Conservation (phyloP, 257 asterid genomes). For the Solanum dulcamara region DNA sequence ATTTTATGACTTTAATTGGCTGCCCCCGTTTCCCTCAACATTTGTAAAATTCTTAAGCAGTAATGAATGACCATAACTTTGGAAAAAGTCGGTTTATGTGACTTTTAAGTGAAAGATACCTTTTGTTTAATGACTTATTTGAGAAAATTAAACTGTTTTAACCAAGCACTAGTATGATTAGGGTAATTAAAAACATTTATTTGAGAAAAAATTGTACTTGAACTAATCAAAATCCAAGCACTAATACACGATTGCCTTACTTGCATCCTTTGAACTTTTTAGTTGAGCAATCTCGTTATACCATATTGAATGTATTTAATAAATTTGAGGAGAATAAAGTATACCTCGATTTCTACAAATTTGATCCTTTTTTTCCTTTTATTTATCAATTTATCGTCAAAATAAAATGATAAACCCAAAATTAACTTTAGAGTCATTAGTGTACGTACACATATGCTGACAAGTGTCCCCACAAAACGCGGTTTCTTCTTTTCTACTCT, state of each 20-base stretch:
- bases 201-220: background rate
- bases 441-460: constrained; percentile 43
- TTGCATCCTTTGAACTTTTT: background rate
- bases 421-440: constrained; percentile 1
- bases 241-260: background rate
- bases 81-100: background rate
- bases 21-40: background rate
- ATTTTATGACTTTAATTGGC: background rate
- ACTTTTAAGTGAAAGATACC: background rate
- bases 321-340: no score
- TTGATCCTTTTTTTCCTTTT: no score
- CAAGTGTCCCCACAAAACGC: constrained; percentile 78
- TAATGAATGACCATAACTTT: background rate
- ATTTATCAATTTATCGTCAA: background rate
- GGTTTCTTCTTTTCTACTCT: constrained; percentile 23
- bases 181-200: background rate
- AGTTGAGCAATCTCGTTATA: background rate
- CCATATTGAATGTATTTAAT: background rate
- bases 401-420: background rate
- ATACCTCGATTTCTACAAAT: no score
- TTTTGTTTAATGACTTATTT: background rate
- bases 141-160: background rate
- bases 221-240: background rate
- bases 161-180: background rate
- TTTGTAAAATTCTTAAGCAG: background rate